Evolutionary conservation across 2,329 filamentous ascomycete species (phyloP).

Genomic region (Lizonia empirigonia): DNA sequence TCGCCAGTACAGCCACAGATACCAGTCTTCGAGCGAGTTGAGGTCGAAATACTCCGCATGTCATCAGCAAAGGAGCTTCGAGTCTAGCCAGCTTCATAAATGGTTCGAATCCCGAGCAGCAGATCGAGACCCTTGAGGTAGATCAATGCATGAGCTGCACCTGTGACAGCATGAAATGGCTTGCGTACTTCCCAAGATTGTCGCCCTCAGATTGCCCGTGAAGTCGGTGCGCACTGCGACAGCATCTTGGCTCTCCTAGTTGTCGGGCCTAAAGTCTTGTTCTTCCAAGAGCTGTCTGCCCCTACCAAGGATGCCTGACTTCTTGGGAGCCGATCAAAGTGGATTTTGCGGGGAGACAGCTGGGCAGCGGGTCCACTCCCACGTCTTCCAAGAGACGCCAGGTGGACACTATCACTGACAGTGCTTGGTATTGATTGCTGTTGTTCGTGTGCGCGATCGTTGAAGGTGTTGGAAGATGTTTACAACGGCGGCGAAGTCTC

Average conservation of each 20-base stretch:
- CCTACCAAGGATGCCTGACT: constrained; percentile 19
- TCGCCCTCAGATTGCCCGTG: neutral
- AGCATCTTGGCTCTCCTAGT: neutral
- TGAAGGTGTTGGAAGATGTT: neutral
- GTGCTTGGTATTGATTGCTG: constrained; percentile 7
- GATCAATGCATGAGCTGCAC: neutral
- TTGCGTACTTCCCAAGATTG: neutral
- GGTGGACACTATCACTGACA: constrained; percentile 11
- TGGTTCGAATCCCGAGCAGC: no score
- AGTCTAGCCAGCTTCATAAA: no score
- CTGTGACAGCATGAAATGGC: neutral
- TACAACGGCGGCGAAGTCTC: neutral
- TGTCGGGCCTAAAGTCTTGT: constrained; percentile 15
- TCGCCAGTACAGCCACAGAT: no score
- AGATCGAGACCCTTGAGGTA: no score
- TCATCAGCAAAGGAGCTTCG: no score
- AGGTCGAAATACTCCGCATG: no score
- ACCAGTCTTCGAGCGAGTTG: no score
- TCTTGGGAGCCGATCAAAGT: constrained; percentile 20
- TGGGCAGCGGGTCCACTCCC: constrained; percentile 23
- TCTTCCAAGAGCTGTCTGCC: constrained; percentile 13
- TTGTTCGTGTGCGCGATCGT: neutral
- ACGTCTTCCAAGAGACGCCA: constrained; percentile 16
- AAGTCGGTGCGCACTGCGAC: neutral
- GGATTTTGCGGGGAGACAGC: constrained; percentile 18